Evolutionary conservation across 306 rosid species (phyloP).

Genomic region (Rosa rugosa): DNA sequence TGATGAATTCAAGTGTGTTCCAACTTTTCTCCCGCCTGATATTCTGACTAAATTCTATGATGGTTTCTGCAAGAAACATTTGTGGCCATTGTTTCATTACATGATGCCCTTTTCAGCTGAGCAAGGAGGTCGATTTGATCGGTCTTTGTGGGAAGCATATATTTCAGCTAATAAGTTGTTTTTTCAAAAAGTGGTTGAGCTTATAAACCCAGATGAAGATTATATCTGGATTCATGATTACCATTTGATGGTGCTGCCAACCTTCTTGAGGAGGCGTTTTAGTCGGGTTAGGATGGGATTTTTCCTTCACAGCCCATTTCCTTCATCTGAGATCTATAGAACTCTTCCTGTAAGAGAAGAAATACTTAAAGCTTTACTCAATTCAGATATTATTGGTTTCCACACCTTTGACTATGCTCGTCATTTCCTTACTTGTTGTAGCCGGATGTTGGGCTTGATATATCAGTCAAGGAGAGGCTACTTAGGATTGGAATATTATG

Average conservation of each 20-base stretch:
- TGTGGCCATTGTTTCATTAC: slow-evolving; percentile 90
- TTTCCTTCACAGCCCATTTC: slow-evolving; percentile 88
- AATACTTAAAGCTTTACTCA: slow-evolving; percentile 75
- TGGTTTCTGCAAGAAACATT: slow-evolving; percentile 76
- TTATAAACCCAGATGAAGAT: slow-evolving; percentile 79
- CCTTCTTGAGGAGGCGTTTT: slow-evolving; percentile 72
- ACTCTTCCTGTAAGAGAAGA: slow-evolving; percentile 86
- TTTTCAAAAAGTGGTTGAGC: slow-evolving; percentile 68
- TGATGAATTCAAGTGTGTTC: slow-evolving; percentile 64
- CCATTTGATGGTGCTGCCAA: slow-evolving; percentile 86
- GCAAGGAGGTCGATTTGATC: slow-evolving; percentile 64
- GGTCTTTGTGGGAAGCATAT: slow-evolving; percentile 73
- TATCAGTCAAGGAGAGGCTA: slow-evolving; percentile 85
- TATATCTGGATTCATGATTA: slow-evolving; percentile 86
- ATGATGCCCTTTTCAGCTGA: slow-evolving; percentile 67
- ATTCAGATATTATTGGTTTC: slow-evolving; percentile 79
- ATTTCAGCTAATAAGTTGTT: slow-evolving; percentile 69
- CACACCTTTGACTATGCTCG: slow-evolving; percentile 91
- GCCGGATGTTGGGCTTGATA: slow-evolving; percentile 81
- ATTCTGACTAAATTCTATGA: slow-evolving; percentile 63
- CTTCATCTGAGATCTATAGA: slow-evolving; percentile 79
- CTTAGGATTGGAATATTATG: slow-evolving; percentile 80
- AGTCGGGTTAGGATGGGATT: slow-evolving; percentile 74
- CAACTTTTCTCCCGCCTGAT: slow-evolving; percentile 65
- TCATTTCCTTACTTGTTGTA: slow-evolving; percentile 84